Percentiles rank a stretch among this genome's conserved stretches.
Evolutionary conservation across 805 yeast genomes (phyloP).

Genomic region (Candida andamanensis): DNA sequence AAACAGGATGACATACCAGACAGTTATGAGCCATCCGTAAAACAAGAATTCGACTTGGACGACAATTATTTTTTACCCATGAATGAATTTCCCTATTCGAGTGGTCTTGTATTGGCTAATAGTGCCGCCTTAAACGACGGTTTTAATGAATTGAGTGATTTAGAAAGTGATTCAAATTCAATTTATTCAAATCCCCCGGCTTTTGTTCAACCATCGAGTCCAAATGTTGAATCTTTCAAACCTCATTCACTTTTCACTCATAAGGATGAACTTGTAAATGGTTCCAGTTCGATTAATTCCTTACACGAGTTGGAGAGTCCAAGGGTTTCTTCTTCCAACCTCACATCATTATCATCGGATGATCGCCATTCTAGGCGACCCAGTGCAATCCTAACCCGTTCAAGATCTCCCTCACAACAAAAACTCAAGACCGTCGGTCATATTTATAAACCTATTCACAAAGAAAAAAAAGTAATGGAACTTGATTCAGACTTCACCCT

Average conservation of each 20-base stretch:
- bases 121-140: slow-evolving; percentile 13
- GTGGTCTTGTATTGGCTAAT: slow-evolving; percentile 14
- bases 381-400: slow-evolving; percentile 5
- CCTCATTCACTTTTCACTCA: slow-evolving; percentile 10
- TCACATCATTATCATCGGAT: too few relatives aligned
- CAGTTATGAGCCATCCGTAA: background rate
- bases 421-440: slow-evolving; percentile 16
- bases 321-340: too few relatives aligned
- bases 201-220: slow-evolving; percentile 6
- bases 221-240: slow-evolving; percentile 4
- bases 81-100: slow-evolving; percentile 12
- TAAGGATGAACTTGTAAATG: too few relatives aligned
- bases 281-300: too few relatives aligned
- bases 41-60: slow-evolving; percentile 2
- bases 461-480: too few relatives aligned
- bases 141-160: slow-evolving; percentile 15
- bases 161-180: slow-evolving; percentile 22
- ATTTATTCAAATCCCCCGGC: slow-evolving; percentile 10
- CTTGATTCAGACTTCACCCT: too few relatives aligned
- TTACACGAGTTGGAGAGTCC: too few relatives aligned
- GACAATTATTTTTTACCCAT: slow-evolving; percentile 11
- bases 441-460: slow-evolving; percentile 17
- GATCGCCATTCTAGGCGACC: too few relatives aligned
- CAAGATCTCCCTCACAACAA: slow-evolving; percentile 13
- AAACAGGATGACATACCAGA: background rate